A percentile compares a stretch with the other conserved stretches of the same genome.
Evolutionary conservation across 2,329 filamentous ascomycete genomes (phyloP).

Genomic region (Colletotrichum gloeosporioides): DNA sequence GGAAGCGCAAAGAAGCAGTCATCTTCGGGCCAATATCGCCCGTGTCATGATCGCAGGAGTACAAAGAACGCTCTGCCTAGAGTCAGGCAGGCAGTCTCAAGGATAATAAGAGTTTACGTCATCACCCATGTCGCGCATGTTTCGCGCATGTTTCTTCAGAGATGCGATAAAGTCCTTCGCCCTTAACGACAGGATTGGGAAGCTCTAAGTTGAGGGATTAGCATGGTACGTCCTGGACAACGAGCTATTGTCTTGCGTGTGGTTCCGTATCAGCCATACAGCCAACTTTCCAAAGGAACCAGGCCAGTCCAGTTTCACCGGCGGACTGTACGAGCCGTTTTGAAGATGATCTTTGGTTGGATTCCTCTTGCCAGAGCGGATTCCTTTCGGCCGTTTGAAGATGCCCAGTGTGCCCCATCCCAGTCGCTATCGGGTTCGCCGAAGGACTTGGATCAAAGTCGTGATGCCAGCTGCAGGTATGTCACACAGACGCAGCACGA

Average conservation of each 20-base stretch:
- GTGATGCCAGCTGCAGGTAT: neutral
- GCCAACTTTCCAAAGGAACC: neutral
- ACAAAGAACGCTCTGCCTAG: neutral
- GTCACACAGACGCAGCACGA: neutral
- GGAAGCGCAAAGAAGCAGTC: neutral
- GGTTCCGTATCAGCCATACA: neutral
- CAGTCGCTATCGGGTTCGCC: neutral
- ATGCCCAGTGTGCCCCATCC: neutral
- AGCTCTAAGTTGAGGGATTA: neutral
- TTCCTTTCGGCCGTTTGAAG: neutral
- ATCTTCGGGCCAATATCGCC: neutral
- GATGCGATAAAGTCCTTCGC: neutral
- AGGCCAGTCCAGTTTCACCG: neutral
- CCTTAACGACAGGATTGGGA: neutral
- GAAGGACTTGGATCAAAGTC: neutral
- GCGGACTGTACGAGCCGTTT: neutral
- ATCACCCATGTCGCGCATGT: neutral
- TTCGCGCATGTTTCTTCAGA: neutral
- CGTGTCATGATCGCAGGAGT: neutral
- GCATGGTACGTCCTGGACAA: neutral
- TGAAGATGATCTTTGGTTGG: neutral
- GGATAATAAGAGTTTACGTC: slow-evolving; percentile 5
- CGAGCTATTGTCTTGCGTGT: neutral
- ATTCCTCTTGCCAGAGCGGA: neutral
- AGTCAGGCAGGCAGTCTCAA: neutral